Conservation (phyloP, 306 rosid species). For the Gleditsia sinensis region DNA sequence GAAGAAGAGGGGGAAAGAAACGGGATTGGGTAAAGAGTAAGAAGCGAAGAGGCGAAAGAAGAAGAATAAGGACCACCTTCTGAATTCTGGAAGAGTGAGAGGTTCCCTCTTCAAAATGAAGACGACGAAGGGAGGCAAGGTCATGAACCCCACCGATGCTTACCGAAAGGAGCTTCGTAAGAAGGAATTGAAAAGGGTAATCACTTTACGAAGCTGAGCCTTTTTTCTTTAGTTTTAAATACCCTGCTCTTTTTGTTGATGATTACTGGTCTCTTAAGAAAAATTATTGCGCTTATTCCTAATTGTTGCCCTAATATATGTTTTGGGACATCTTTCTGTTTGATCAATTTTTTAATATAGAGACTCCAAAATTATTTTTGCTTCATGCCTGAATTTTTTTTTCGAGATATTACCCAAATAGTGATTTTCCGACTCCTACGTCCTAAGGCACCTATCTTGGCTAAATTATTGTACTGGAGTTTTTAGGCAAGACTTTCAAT, state of each 20-base stretch:
- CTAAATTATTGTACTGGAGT: too few relatives aligned
- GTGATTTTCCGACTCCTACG: too few relatives aligned
- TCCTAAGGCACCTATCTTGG: too few relatives aligned
- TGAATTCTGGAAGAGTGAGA: slow-evolving; percentile 13
- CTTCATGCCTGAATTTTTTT: too few relatives aligned
- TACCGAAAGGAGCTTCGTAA: slow-evolving; percentile 96
- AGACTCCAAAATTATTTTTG: too few relatives aligned
- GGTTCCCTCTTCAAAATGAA: slow-evolving; percentile 57
- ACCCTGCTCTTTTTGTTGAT: not conserved
- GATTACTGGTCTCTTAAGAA: not conserved
- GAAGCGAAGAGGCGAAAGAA: not conserved
- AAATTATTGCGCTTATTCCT: not conserved
- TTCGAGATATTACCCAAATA: too few relatives aligned
- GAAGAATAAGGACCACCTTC: not conserved
- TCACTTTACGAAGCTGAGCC: not conserved
- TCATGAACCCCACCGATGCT: slow-evolving; percentile 96
- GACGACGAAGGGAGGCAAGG: slow-evolving; percentile 97
- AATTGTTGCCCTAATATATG: slow-evolving; percentile 24
- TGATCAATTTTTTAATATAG: too few relatives aligned
- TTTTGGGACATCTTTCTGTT: not conserved
- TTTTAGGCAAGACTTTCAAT: not conserved
- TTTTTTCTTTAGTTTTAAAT: not conserved
- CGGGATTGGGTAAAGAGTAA: not conserved
- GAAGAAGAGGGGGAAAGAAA: not conserved
- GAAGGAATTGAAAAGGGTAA: slow-evolving; percentile 94